These are phyloP conservation scores for Diaporthe caulivora DNA, from an alignment of 2,329 filamentous ascomycete genomes.

Conservation along the genomic window DNA sequence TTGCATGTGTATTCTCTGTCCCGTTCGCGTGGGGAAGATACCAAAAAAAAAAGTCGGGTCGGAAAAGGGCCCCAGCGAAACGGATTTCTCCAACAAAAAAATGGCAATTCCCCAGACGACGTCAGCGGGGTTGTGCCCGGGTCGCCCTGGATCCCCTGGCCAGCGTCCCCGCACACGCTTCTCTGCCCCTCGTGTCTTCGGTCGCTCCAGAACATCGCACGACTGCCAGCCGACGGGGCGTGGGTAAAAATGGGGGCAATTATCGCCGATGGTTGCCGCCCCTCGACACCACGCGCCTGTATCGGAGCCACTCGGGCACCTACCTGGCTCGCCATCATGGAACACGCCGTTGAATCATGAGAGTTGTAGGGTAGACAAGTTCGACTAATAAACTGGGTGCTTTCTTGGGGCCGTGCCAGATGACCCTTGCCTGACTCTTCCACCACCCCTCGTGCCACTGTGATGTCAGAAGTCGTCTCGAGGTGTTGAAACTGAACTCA, in stretches of 20 bases:
- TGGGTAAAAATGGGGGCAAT: conserved; percentile 25
- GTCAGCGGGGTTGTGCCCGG: conserved; percentile 27
- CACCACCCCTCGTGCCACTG: background rate
- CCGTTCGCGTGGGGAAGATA: conserved; percentile 4
- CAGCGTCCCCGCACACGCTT: conserved; percentile 5
- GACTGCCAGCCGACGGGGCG: background rate
- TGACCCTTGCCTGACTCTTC: conserved; percentile 26
- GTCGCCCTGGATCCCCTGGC: background rate
- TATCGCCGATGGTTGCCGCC: conserved; percentile 36
- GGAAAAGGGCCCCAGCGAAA: conserved; percentile 22
- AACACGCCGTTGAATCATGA: background rate
- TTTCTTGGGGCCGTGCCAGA: background rate
- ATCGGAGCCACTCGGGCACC: conserved; percentile 2
- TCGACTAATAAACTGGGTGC: background rate
- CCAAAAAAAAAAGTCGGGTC: conserved; percentile 12
- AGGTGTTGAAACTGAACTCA: background rate
- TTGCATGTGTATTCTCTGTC: background rate
- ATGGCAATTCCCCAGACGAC: conserved; percentile 17
- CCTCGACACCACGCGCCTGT: conserved; percentile 17
- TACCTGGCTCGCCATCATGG: background rate
- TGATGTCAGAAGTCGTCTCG: conserved; percentile 21
- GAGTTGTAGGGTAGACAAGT: background rate
- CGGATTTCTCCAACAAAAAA: conserved; percentile 26
- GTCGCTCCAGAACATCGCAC: background rate
- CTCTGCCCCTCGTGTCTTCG: too few relatives aligned